phyloP scores from a whole-genome alignment of 2,329 filamentous ascomycete species.

The Nigrograna mackinnonii region DNA sequence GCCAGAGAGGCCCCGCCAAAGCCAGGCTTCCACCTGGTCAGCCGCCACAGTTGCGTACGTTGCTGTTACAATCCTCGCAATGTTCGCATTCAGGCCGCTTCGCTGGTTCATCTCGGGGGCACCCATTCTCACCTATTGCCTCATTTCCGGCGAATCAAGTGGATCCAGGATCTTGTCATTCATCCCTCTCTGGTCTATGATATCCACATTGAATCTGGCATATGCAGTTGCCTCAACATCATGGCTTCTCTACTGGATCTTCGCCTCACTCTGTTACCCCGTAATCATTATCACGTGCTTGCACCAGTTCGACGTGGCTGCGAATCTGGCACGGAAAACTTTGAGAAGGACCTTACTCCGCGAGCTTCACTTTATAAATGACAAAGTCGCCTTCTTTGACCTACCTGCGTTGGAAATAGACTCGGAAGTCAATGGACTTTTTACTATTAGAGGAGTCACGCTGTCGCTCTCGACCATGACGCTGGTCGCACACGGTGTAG shows the following conservation, averaged over 20 bases:
- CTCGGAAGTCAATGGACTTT: constrained; percentile 55
- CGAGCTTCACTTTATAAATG: constrained; percentile 54
- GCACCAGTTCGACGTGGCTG: constrained; percentile 49
- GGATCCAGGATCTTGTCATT: constrained; percentile 46
- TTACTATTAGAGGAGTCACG: constrained; percentile 57
- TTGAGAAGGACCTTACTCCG: constrained; percentile 43
- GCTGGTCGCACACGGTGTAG: constrained; percentile 55
- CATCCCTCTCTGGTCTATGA: constrained; percentile 51
- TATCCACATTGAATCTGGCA: constrained; percentile 50
- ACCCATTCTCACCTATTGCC: constrained; percentile 39
- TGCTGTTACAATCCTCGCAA: background rate
- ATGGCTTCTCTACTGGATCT: constrained; percentile 55
- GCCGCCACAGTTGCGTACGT: too few relatives aligned
- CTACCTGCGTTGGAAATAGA: constrained; percentile 59
- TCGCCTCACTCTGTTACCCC: constrained; percentile 47
- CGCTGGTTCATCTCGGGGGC: constrained; percentile 49
- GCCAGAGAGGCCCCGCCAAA: too few relatives aligned
- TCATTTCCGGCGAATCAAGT: constrained; percentile 40
- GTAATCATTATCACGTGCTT: constrained; percentile 48
- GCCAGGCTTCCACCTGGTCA: too few relatives aligned
- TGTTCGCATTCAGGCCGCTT: constrained; percentile 21
- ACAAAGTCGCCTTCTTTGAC: constrained; percentile 55
- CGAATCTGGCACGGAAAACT: constrained; percentile 38
- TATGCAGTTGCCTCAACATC: constrained; percentile 55
- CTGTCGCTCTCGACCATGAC: constrained; percentile 55